Base-by-base conservation (phyloP, 2,329 filamentous ascomycete species). In the Neofusicoccum sp. region DNA sequence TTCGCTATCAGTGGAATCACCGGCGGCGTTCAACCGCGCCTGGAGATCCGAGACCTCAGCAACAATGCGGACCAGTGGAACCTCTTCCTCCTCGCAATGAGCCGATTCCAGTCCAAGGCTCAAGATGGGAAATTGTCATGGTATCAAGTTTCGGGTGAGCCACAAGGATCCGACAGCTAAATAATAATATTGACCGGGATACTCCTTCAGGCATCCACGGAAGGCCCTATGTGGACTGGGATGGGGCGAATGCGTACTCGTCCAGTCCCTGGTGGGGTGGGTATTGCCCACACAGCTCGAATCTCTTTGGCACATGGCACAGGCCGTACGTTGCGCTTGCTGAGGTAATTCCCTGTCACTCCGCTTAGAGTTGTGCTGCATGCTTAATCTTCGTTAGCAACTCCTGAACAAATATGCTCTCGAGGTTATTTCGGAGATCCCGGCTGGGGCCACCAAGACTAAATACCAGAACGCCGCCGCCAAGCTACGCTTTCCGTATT, bases 231-330 rank as follows among this genome's bases (percentile, higher is more conserved):
- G 38, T 9, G 45, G 41, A 65, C 12, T 74, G 71, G 69, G 65
- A 70, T 31, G 65, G 70, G 33, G 71, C 67, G 6, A 28, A 28
- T 4, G n/a, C 36, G 26, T 56, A 56, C 11, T 5, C 6, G 40
- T 33, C 51, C 38, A 41, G 14, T 26, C 51, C 51, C 16, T 56
- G 38, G 28, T 63, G 43, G 6, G 53, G 63, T 1, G 89, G 90
- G 26, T 96, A 93, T 69, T 96, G 91, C 71, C 84, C 85, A 4
- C 92, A 96, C 72, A 84, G 81, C 28, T 91, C 90, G 3, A 85
- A 89, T 34, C 76, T 96, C 12, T 95, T 96, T 71, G 82, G 89
- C n/a, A 83, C 86, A 31, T 96, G 91, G 91, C 91, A 96, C 78
- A 83, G 91, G 24, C 89, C 91, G 0, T 96, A 95, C 72, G 77